These are phyloP conservation scores for Miamiensis avidus DNA, from an alignment of 169 alveolate genomes.

Conservation along the genomic window DNA sequence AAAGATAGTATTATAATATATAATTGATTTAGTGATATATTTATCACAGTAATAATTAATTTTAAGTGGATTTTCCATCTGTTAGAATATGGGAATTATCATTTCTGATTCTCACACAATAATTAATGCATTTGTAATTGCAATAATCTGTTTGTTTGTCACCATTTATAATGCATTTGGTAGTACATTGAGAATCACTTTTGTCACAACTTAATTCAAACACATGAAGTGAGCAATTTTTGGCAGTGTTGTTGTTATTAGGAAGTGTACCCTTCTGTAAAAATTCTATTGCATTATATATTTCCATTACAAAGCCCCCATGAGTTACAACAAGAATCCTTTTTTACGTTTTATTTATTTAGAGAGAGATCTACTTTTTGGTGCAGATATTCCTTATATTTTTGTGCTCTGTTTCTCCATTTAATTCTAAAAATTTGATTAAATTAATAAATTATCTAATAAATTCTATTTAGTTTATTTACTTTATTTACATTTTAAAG, in stretches of 20 bases:
- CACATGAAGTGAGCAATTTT: background rate
- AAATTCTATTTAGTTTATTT: too few relatives aligned
- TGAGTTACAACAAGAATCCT: background rate
- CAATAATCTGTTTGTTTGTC: too few relatives aligned
- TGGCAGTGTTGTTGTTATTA: background rate
- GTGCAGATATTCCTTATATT: too few relatives aligned
- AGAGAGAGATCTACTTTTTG: too few relatives aligned
- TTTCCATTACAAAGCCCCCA: background rate
- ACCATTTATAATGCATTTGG: too few relatives aligned
- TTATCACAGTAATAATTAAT: too few relatives aligned
- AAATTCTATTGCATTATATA: too few relatives aligned
- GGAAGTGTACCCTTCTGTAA: background rate
- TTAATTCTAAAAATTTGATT: too few relatives aligned
- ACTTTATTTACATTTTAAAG: background rate
- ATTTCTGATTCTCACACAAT: background rate
- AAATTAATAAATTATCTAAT: too few relatives aligned
- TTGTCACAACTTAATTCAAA: background rate
- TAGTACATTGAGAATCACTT: background rate
- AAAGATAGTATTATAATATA: too few relatives aligned
- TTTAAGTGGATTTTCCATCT: too few relatives aligned
- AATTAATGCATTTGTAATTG: background rate
- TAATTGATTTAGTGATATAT: too few relatives aligned
- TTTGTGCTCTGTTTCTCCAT: background rate
- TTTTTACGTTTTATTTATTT: background rate
- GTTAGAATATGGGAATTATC: background rate